Base-by-base conservation (phyloP, 371 early-diverging fungal species). In the Rhizopus sp. region DNA sequence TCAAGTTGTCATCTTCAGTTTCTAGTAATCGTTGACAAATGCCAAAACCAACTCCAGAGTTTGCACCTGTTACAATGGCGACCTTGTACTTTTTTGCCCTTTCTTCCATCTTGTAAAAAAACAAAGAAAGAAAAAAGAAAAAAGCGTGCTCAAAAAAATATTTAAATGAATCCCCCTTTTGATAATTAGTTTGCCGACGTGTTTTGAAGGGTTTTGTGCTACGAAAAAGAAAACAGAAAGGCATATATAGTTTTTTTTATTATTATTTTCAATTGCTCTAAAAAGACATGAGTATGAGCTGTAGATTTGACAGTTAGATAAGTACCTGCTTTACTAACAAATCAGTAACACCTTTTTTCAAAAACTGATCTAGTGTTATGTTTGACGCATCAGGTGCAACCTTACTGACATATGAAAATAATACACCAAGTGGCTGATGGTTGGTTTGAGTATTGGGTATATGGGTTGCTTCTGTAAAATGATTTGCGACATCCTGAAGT, bases 21-120 rank as follows among this genome's bases (percentile, higher is more conserved):
- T 72, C 62, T 12, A 87, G 63, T 7, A 94, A 75, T 0, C 83
- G 82, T 34, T 83, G 77, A 4, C 85, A 87, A 49, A 91, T 86
- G 10, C 87, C 87, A 60, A 81, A 85, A 4, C 93, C 93, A 29
- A 94, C 82, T 16, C 93, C 93, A 60, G 78, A 64, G 69, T 88
- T 88, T 49, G 85, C 82, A 2, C 88, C 88, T 3, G 88, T 88
- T 49, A 88, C 75, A 40, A 86, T 70, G 59, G 81, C 78, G 4
- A 84, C 69, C 8, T 69, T 77, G 9, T 60, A 50, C 30, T 59
- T 38, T 16, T 55, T 53, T 31, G 55, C 50, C 10, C 17, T 42
- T 12, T 3, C 44, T 51, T 7, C 44, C 55, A 34, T 51, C 34
- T 30, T 50, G 33, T 16, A 47, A 50, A 35, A 31, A n/a, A n/a